Evolutionary conservation across 495 filamentous ascomycete species (phyloP).

Genomic region (Gamarada debralockiae): DNA sequence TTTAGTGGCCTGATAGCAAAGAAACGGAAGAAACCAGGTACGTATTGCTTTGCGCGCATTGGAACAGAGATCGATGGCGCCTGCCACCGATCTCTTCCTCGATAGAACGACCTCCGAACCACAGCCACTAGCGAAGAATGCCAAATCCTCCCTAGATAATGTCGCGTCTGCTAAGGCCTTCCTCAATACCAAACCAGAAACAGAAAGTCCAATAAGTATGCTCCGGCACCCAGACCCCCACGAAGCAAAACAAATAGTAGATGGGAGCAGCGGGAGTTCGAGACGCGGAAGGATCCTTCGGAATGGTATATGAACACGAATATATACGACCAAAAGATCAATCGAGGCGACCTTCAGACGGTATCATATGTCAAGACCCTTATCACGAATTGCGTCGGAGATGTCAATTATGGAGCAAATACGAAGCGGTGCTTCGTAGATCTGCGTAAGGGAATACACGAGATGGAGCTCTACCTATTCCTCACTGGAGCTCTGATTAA

Average conservation of each 20-base stretch:
- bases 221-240: too few species aligned
- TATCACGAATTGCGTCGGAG: constrained; percentile 4
- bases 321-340: neutral
- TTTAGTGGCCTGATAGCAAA: neutral
- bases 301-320: constrained; percentile 3
- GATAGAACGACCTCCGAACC: neutral
- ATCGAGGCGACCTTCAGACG: constrained; percentile 1
- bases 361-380: constrained; percentile 2
- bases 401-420: neutral
- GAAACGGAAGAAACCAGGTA: constrained; percentile 7
- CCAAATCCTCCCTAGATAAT: too few species aligned
- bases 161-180: neutral
- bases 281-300: neutral
- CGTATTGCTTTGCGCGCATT: neutral
- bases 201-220: neutral
- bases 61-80: too few species aligned
- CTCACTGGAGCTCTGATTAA: constrained; percentile 25
- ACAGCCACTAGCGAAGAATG: neutral
- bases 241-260: too few species aligned
- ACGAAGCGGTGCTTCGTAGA: constrained; percentile 2
- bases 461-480: constrained; percentile 30
- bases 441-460: constrained; percentile 25
- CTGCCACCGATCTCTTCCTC: too few species aligned
- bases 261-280: neutral
- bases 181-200: neutral